Evolutionary conservation across 2,329 filamentous ascomycete genomes (phyloP), one percentile per base, ranked within the genome.

Genomic region (Diaporthe caulivora): DNA sequence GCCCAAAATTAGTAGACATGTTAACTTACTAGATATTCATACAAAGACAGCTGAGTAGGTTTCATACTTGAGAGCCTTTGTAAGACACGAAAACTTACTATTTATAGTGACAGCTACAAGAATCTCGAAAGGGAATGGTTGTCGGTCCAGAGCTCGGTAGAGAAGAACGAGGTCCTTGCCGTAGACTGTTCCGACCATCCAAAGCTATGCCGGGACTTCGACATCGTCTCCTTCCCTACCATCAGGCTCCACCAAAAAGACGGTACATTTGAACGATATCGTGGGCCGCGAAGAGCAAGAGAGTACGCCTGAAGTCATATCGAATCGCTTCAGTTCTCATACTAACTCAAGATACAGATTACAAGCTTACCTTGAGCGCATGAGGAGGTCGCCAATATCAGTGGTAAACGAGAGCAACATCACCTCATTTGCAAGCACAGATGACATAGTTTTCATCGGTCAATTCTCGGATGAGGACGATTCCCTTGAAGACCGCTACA

Each of bases 391-490:
- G 5, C 37, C 74, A 0, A 34, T 83, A 0, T 80, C 82, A 0
- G 47, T 55, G 15, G 76, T 84, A 8, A 77, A 78, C 58, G 71
- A 76, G 11, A 57, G 77, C 15, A 82, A 80, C 49, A 71, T 78
- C 4, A 79, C 79, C 2, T 60, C 75, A 0, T 86, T 87, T 72
- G 76, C 80, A 29, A 76, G 76, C 0, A 76, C 78, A 18, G 86
- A 88, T 74, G 83, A 85, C 24, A 75, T 83, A 6, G 82, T 86
- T 2, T 80, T 88, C 40, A 76, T 88, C n/a, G 84, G 82, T 1
- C 81, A 81, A 15, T 75, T 87, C 10, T 78, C 78, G 3, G 54
- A 77, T 0, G 70, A 78, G 8, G 81, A 84, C 54, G 72, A 75
- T 0, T 78, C 79, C 17, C 70, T 86, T 1, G 71, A 76, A 31